Evolutionary conservation across 2,329 filamentous ascomycete species (phyloP), one percentile per base, ranked within the genome.

Genomic region (Monosporascus sp.): DNA sequence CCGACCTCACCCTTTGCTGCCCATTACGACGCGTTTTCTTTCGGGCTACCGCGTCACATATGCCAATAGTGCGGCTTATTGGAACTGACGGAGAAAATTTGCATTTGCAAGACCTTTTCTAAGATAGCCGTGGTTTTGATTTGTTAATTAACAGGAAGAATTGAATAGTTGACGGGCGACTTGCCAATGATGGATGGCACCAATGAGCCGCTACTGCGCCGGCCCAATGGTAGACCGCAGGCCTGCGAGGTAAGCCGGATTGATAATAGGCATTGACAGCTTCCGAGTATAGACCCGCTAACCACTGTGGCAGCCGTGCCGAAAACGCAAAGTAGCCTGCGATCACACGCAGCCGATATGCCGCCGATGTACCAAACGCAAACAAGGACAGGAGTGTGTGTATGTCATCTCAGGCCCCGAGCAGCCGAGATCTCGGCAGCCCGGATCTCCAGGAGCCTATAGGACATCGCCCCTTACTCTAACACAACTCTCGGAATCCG

Each of bases 311-410:
- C 66, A 74, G 61, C 70, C 71, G 24, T 75, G 72, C 50, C 68
- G 70, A 11, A 68, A 65, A 50, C 69, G 72, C 17, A 75, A 75
- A 53, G 68, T 75, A 6, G 72, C 73, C 6, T 76, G 74, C 60
- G 72, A 76, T 52, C 72, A 75, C 51, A 56, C 55, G 0, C 67
- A 70, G n/a, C 74, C 74, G 0, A 54, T 68, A 17, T 76, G 73
- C 55, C 62, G 63, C 39, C 65, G 73, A 38, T 76, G 73, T 54
- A 65, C 56, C 47, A 71, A 70, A 57, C 60, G 69, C 14, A 67
- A 65, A 27, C 64, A 69, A 45, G 52, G 60, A 22, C 54, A 53
- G 15, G 58, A 62, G 3, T 76, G 74, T 52, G 59, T 73, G 1
- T 76, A 76, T 54, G 52, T 68, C 38, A 59, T 57, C 22, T 57